Base-by-base conservation (phyloP, 2,329 filamentous ascomycete genomes). In the Sporothrix luriei region DNA sequence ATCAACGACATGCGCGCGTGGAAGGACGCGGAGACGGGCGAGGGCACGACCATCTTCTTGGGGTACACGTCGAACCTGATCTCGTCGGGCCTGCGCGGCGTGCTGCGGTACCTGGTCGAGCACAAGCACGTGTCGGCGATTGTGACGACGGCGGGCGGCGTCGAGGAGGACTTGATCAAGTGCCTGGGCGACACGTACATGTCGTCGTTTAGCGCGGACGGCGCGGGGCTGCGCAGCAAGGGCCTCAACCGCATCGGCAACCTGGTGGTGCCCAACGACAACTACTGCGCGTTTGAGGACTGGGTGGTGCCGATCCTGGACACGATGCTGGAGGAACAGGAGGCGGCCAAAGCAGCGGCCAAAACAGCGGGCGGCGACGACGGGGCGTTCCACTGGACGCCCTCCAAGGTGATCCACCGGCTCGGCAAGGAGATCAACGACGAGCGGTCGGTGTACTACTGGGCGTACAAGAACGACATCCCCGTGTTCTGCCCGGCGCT, bases 121-220 rank as follows among this genome's bases (percentile, higher is more conserved):
- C 93, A 99, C 82, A 90, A 89, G 73, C 94, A 98, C 78, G 89
- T 99, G 73, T 95, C 93, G 0, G 91, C 91, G 74, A 92, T 99
- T 76, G 95, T 99, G 71, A 97, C 95, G 29, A 97, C 95, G 0
- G 95, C 95, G 0, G 95, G 95, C 57, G 95, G 95, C 65, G 88
- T 99, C 67, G 95, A 99, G 80, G 95, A 99, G 79, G 95, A 99
- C 80, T 89, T 99, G 70, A 99, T 99, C 85, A 99, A 99, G 82
- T 99, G 95, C 76, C 88, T 99, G 2, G 95, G 91, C 13, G 90
- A 93, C 67, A 99, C 95, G 0, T 99, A 97, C 79, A 88, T 98
- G 77, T 92, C 93, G 57, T 90, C 91, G 1, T 99, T 98, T 81
- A 87, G 85, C 66, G 89, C 92, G 0, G 82, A 86, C 0, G 95